Evolutionary conservation across 2,329 filamentous ascomycete species (phyloP).

Genomic region (Fusarium longipes): DNA sequence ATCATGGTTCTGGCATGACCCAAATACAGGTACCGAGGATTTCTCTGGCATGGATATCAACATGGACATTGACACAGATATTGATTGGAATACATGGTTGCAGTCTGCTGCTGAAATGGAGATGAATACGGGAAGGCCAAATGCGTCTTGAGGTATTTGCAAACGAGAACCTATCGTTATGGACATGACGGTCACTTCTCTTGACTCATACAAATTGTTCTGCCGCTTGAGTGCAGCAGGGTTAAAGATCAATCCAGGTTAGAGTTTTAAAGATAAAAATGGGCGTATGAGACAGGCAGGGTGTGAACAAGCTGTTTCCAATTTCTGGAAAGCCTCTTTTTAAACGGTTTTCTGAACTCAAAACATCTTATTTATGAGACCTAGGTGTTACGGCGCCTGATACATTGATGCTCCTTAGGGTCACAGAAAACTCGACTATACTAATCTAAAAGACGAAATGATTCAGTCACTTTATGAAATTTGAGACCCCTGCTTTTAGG

Average conservation of each 20-base stretch:
- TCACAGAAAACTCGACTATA: too few species aligned
- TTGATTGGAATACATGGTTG: conserved; percentile 54
- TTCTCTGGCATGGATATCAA: conserved; percentile 44
- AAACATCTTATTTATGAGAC: too few species aligned
- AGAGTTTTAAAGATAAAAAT: too few species aligned
- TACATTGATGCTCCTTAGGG: too few species aligned
- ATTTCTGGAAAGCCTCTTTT: too few species aligned
- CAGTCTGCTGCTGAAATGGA: conserved; percentile 50
- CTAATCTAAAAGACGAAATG: too few species aligned
- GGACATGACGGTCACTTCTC: neutral
- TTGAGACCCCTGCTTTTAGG: too few species aligned
- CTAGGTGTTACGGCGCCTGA: too few species aligned
- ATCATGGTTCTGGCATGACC: conserved; percentile 51
- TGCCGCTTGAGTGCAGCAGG: conserved; percentile 43
- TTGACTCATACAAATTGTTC: conserved; percentile 35
- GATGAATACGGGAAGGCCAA: neutral
- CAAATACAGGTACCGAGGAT: conserved; percentile 47
- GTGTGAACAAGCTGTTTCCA: too few species aligned
- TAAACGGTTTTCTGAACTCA: too few species aligned
- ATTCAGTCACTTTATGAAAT: too few species aligned
- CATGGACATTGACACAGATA: conserved; percentile 47
- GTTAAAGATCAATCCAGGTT: conserved; percentile 38
- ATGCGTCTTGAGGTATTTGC: neutral
- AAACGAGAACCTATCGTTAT: neutral
- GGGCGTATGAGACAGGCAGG: too few species aligned